A percentile compares a stretch with the other conserved stretches of the same genome.
Conservation (phyloP, 148 eudicot genomes). For the Selenicereus undatus region DNA sequence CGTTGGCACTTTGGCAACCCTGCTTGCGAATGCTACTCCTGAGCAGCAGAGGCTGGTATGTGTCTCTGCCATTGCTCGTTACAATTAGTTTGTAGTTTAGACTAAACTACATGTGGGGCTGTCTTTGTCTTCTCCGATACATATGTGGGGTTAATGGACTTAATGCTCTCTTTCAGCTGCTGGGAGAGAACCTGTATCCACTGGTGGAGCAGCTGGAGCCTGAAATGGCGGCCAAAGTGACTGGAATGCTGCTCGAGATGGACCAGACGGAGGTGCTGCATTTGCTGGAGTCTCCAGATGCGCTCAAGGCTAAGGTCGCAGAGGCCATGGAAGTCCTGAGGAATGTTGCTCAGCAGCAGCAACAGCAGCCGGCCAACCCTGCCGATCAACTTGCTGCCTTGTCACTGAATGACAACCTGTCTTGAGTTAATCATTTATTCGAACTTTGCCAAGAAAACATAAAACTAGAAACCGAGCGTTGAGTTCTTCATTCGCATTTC, state of each 20-base stretch:
- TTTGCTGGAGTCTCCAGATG: conserved; percentile 66
- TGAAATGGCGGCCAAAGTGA: conserved; percentile 70
- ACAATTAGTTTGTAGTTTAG: background rate
- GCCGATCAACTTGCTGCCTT: conserved; percentile 58
- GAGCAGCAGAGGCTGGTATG: conserved; percentile 72
- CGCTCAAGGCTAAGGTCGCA: conserved; percentile 71
- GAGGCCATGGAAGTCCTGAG: conserved; percentile 75
- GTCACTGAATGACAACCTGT: conserved; percentile 51
- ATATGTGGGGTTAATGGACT: background rate
- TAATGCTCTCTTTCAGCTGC: conserved; percentile 36
- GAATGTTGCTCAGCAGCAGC: conserved; percentile 59
- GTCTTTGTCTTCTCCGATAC: background rate
- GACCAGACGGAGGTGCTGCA: conserved; percentile 74
- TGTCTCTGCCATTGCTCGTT: background rate
- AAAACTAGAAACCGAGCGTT: background rate
- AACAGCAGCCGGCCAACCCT: conserved; percentile 37
- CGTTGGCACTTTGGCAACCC: conserved; percentile 64
- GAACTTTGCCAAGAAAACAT: background rate
- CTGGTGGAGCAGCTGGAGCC: conserved; percentile 73
- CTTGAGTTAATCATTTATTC: conserved; percentile 6
- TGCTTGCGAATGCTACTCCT: conserved; percentile 75
- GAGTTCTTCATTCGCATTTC: conserved; percentile 4
- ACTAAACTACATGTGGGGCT: background rate
- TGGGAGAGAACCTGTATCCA: conserved; percentile 80
- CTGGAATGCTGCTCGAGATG: conserved; percentile 85